phyloP scores from a whole-genome alignment of 192 early-diverging fungal genomes.

The Mortierella alpina region DNA sequence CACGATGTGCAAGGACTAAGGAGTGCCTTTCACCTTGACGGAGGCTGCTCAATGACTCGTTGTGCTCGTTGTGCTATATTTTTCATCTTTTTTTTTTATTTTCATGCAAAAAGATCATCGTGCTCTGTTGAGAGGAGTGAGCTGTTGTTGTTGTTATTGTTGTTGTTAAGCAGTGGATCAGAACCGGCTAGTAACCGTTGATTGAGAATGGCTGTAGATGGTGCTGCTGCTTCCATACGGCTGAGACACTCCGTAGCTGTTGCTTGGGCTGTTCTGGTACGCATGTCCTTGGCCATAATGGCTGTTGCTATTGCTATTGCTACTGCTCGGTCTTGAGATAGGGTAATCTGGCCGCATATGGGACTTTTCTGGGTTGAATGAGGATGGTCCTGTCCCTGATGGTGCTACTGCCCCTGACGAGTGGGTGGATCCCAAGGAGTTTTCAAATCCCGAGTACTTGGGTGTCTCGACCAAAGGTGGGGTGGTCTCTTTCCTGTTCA shows the following conservation, averaged over 20 bases:
- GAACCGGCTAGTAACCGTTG: slow-evolving; percentile 35
- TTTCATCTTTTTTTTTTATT: too few species aligned
- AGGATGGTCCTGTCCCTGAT: background rate
- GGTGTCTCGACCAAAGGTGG: slow-evolving; percentile 38
- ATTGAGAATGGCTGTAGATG: slow-evolving; percentile 20
- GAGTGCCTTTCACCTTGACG: too few species aligned
- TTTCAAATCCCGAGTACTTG: slow-evolving; percentile 41
- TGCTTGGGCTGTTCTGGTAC: slow-evolving; percentile 15
- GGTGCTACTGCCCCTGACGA: background rate
- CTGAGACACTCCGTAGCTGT: slow-evolving; percentile 10
- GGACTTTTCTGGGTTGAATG: slow-evolving; percentile 41
- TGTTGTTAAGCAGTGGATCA: slow-evolving; percentile 4
- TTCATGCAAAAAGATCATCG: too few species aligned
- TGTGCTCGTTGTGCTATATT: too few species aligned
- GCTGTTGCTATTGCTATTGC: slow-evolving; percentile 44
- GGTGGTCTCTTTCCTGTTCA: slow-evolving; percentile 38
- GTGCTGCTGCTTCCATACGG: slow-evolving; percentile 38
- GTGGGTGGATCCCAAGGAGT: slow-evolving; percentile 4
- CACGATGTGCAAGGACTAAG: background rate
- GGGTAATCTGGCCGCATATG: slow-evolving; percentile 16
- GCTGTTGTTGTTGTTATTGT: background rate
- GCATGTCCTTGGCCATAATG: slow-evolving; percentile 28
- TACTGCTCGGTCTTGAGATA: slow-evolving; percentile 34
- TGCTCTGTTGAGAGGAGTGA: too few species aligned
- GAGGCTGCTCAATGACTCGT: too few species aligned